A percentile compares a stretch with the other conserved stretches of the same genome.
These are phyloP conservation scores for Colletotrichum costaricense DNA, from an alignment of 2,329 filamentous ascomycete species.

Conservation along the genomic window DNA sequence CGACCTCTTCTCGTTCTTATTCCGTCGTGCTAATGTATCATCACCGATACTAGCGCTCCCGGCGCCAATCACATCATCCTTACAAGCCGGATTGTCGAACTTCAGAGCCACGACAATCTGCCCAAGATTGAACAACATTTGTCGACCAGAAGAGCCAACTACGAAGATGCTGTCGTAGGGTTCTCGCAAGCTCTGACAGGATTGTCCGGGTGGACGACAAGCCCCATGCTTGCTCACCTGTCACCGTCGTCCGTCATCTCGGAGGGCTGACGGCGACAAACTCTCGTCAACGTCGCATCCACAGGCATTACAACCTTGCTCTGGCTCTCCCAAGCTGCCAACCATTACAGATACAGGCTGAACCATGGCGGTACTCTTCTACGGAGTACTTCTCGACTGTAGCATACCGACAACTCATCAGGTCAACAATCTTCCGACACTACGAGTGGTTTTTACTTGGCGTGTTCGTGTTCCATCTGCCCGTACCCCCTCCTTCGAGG, in stretches of 20 bases:
- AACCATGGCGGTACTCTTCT: background rate
- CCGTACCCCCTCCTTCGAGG: background rate
- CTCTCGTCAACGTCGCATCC: constrained; percentile 13
- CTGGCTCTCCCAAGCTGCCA: background rate
- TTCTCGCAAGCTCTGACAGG: background rate
- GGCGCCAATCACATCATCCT: background rate
- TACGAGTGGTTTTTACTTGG: background rate
- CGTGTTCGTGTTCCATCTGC: background rate
- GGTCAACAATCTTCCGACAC: background rate
- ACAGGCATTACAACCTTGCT: background rate
- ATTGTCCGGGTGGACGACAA: background rate
- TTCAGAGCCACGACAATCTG: background rate
- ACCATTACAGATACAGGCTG: background rate
- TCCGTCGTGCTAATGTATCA: background rate
- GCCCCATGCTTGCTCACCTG: constrained; percentile 16
- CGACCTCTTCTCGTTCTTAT: background rate
- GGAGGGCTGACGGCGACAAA: constrained; percentile 24
- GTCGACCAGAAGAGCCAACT: background rate
- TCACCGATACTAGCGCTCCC: background rate
- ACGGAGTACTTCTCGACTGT: background rate
- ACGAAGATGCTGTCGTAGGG: background rate
- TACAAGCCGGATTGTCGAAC: background rate
- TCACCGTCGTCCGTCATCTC: constrained; percentile 18
- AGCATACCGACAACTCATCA: background rate
- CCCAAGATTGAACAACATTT: background rate